These are phyloP conservation scores for Pezicula radicicola DNA, from an alignment of 2,329 filamentous ascomycete genomes.

Conservation along the genomic window DNA sequence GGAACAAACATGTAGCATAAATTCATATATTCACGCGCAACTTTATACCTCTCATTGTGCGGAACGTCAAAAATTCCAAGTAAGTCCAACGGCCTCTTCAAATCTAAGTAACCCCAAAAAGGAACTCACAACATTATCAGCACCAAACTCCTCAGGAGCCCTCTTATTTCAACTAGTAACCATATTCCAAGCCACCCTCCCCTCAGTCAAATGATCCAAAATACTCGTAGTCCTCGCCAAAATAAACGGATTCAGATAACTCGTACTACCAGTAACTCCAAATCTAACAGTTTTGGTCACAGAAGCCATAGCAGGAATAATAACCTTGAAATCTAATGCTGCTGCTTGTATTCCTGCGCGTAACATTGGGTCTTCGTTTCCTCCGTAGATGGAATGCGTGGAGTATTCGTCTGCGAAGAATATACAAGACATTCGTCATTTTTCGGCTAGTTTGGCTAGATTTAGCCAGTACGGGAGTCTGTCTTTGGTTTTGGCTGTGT, in stretches of 20 bases:
- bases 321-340: conserved; percentile 46
- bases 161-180: conserved; percentile 60
- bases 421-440: not conserved
- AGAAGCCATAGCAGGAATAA: conserved; percentile 64
- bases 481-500: not conserved
- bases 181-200: conserved; percentile 61
- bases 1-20: not conserved
- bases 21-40: conserved; percentile 57
- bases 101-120: not conserved
- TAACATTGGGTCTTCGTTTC: not conserved
- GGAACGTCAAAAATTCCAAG: conserved; percentile 12
- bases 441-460: not conserved
- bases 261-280: conserved; percentile 62
- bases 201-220: conserved; percentile 61
- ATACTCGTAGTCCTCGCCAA: conserved; percentile 60
- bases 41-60: conserved; percentile 63
- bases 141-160: conserved; percentile 57
- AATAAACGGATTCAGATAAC: conserved; percentile 59
- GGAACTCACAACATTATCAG: conserved; percentile 45
- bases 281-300: conserved; percentile 61
- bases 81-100: not conserved
- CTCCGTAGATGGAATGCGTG: not conserved
- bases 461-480: not conserved
- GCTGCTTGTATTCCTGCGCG: not conserved
- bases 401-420: not conserved